Base-by-base conservation (phyloP, 2,329 filamentous ascomycete species). In the Aspergillus sp. region DNA sequence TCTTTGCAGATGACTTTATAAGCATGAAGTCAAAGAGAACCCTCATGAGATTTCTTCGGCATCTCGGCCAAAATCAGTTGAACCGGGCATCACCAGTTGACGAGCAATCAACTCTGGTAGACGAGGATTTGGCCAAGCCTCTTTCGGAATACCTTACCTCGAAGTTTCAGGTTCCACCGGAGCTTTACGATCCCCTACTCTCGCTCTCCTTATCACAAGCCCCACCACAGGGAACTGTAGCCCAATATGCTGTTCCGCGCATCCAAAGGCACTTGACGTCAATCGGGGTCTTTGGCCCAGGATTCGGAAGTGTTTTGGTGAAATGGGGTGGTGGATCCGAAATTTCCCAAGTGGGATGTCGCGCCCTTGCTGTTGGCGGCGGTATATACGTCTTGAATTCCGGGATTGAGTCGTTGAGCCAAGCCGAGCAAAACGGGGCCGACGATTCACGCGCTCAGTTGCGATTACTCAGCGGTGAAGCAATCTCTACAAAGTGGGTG, bases 321-420 rank as follows among this genome's bases (percentile, higher is more conserved):
- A 97, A 96, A 80, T 99, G 92, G 88, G 93, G 93, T 47, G 92
- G 93, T 27, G 81, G 90, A 47, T 89, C 91, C 33, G 93, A 99
- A 75, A 86, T 98, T 59, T 86, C 90, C 31, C 93, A 99, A 78
- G 92, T 96, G 23, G 90, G 88, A 4, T 98, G 95, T 72, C 89
- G 93, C 65, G 91, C 93, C 40, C 87, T 88, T 61, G 93, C 93
- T 19, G 95, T 99, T 6, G 93, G 93, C 37, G 95, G 95, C 48
- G 91, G 88, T 11, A 85, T 96, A 3, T 98, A 98, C 75, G 90
- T 96, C 72, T 84, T 98, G 15, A 89, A 87, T 44, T 88, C 88
- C 49, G 86, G 86, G 9, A 78, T 95, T 54, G 73, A 82, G 45
- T 66, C 64, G 14, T 53, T 75, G 27, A 49, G 62, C 31, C 56